Evolutionary conservation across 805 yeast genomes (phyloP), one percentile per base, ranked within the genome.

Genomic region (Jamesozyma spencerorum): DNA sequence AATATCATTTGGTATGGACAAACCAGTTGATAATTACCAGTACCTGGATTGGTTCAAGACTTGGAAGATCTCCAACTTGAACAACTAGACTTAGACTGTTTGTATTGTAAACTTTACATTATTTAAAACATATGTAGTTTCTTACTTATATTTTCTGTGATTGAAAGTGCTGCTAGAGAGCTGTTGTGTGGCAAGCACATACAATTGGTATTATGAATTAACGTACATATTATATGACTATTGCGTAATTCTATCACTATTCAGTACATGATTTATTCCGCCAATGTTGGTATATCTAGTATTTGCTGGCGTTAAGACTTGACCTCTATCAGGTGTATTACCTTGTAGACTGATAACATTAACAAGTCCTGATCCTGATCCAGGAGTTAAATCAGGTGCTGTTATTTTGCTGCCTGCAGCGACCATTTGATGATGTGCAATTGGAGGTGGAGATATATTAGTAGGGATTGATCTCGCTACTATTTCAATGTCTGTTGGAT

Each of bases 1-100:
- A 45, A 61, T 81, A n/a, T 69, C 83, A 31, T 71, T 77, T 45
- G 94, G 94, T 41, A 74, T 84, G 82, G 64, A 53, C 12, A 77
- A 79, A 12, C 66, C 70, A 31, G 47, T 66, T 8, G 41, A 46
- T 1, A 49, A 69, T 5, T 76, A 57, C 47, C 50, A 52, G 22
- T 63, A 74, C 50, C 55, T 77, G 55, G 64, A 72, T 47, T 70
- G 75, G 75, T 55, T 73, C 18, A 48, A 57, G 19, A 44, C 66
- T 7, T 75, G 80, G 80, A 65, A 63, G 47, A 63, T 72, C 39
- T 61, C 57, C 24, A 46, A 50, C 34, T 20, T n/a, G n/a, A 14
- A 29, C 5, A 24, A 31, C 24, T 18, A 14, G 31, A 14, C 17
- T 31, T 8, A n/a, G n/a, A n/a, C n/a, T n/a, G n/a, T n/a, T n/a